phyloP scores from a whole-genome alignment of 768 basidiomycete genomes.

The Bullera alba region DNA sequence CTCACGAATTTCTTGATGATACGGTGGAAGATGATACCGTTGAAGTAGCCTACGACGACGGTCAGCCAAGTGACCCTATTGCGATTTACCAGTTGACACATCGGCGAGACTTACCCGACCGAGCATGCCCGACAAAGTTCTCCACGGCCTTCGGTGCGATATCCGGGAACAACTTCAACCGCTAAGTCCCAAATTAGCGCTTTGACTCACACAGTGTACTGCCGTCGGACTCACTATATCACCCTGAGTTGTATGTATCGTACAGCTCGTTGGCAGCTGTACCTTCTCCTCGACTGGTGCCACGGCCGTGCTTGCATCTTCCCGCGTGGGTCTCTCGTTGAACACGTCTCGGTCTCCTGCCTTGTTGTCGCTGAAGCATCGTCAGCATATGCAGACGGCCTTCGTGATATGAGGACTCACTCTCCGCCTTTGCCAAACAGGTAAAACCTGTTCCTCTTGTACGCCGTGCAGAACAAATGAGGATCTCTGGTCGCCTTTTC shows the following conservation, averaged over 20 bases:
- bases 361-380: slow-evolving; percentile 62
- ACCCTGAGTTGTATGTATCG: slow-evolving; percentile 90
- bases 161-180: slow-evolving; percentile 61
- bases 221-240: slow-evolving; percentile 56
- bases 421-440: slow-evolving; percentile 85
- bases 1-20: slow-evolving; percentile 86
- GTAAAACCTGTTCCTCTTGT: slow-evolving; percentile 88
- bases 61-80: not conserved
- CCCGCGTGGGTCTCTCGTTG: slow-evolving; percentile 93
- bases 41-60: slow-evolving; percentile 62
- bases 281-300: slow-evolving; percentile 44
- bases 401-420: slow-evolving; percentile 51
- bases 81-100: not conserved
- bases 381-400: too few species aligned
- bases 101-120: slow-evolving; percentile 27
- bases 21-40: slow-evolving; percentile 90
- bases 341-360: slow-evolving; percentile 84
- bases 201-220: not conserved
- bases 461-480: slow-evolving; percentile 84
- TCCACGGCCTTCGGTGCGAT: slow-evolving; percentile 93
- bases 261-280: slow-evolving; percentile 69
- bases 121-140: slow-evolving; percentile 87
- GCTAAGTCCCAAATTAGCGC: slow-evolving; percentile 12
- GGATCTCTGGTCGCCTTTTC: slow-evolving; percentile 80
- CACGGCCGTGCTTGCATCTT: slow-evolving; percentile 78